phyloP scores from a whole-genome alignment of 192 early-diverging fungal genomes.

The Coemansia sp. region DNA sequence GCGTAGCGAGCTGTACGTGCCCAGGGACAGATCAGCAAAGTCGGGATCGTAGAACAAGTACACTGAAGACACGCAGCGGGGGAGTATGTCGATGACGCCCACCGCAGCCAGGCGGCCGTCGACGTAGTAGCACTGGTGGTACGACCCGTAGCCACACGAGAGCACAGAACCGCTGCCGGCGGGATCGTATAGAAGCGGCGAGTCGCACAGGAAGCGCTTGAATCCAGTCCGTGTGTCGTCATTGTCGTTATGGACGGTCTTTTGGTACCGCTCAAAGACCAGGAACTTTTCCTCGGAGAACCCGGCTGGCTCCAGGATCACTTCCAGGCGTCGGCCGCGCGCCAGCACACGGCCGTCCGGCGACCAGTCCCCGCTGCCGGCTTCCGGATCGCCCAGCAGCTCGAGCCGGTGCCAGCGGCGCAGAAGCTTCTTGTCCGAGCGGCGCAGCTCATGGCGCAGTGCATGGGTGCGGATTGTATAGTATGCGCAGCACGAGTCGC shows the following conservation, averaged over 20 bases:
- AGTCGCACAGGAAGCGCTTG: constrained; percentile 66
- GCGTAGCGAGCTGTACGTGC: constrained; percentile 78
- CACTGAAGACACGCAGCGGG: constrained; percentile 81
- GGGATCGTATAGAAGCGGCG: constrained; percentile 52
- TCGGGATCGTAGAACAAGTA: constrained; percentile 94
- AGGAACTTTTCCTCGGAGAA: constrained; percentile 70
- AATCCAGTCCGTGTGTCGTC: constrained; percentile 52
- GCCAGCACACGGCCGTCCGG: neutral
- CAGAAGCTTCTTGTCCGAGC: constrained; percentile 23
- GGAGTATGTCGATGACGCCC: constrained; percentile 89
- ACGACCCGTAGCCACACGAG: constrained; percentile 59
- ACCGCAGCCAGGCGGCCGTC: constrained; percentile 78
- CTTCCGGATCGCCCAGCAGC: neutral
- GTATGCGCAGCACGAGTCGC: constrained; percentile 50
- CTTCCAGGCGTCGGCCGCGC: constrained; percentile 1
- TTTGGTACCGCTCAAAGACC: constrained; percentile 80
- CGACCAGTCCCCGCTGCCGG: neutral
- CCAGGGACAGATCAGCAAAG: constrained; percentile 67
- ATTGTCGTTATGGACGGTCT: constrained; percentile 69
- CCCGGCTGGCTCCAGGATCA: constrained; percentile 51
- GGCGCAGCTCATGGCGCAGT: constrained; percentile 2
- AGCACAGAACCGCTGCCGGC: neutral
- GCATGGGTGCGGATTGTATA: constrained; percentile 40
- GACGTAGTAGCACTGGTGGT: constrained; percentile 89
- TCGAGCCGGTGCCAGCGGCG: constrained; percentile 14